Evolutionary conservation across 306 rosid genomes (phyloP).

Genomic region (Acacia confusa): DNA sequence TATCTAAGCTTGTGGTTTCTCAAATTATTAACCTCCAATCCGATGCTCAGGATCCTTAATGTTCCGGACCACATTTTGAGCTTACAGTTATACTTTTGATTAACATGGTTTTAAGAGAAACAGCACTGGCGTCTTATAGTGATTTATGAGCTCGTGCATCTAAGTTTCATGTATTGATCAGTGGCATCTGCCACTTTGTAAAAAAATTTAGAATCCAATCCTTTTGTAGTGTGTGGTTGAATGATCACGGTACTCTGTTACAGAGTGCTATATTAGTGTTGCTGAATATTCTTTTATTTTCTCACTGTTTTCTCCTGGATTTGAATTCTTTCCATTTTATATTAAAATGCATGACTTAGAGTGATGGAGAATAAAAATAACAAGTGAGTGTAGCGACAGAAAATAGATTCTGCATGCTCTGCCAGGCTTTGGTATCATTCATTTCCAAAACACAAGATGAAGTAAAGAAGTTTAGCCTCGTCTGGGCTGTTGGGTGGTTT

Average conservation of each 20-base stretch:
- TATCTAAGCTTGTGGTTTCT: conserved; percentile 74
- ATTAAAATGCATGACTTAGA: background rate
- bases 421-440: background rate
- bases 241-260: background rate
- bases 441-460: background rate
- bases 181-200: conserved; percentile 21
- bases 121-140: conserved; percentile 26
- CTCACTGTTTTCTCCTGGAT: background rate
- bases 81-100: conserved; percentile 18
- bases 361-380: background rate
- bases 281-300: background rate
- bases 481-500: conserved; percentile 14
- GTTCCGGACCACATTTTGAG: conserved; percentile 22
- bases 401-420: background rate
- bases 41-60: conserved; percentile 61
- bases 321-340: background rate
- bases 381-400: background rate
- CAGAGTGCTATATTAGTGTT: background rate
- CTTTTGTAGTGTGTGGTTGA: background rate
- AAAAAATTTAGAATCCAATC: conserved; percentile 6
- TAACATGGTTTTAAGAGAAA: conserved; percentile 33
- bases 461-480: background rate
- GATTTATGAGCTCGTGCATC: conserved; percentile 29
- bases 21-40: conserved; percentile 74
- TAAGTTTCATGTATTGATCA: conserved; percentile 7